Conservation (phyloP, 768 basidiomycete species). For the Lactarius tabidus region DNA sequence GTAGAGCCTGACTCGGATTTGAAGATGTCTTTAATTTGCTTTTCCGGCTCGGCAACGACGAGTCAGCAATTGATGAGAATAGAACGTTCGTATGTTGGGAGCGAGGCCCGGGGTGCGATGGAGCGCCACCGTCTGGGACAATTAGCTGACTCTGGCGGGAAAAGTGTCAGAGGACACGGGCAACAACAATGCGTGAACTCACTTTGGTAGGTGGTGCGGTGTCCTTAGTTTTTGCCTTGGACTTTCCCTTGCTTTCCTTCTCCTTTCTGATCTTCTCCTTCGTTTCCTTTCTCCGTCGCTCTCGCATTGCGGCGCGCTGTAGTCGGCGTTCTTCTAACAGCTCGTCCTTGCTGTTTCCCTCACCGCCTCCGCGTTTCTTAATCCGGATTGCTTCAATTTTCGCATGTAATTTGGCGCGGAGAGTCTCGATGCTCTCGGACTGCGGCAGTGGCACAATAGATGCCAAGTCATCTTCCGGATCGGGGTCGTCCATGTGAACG, state of each 20-base stretch:
- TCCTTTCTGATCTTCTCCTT: constrained; percentile 74
- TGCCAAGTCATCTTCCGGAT: constrained; percentile 33
- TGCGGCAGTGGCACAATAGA: constrained; percentile 58
- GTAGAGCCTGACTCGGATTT: constrained; percentile 82
- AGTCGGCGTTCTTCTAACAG: constrained; percentile 74
- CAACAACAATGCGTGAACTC: constrained; percentile 18
- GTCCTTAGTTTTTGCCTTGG: constrained; percentile 41
- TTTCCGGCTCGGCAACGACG: constrained; percentile 41
- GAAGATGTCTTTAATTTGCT: constrained; percentile 62
- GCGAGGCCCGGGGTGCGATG: constrained; percentile 26
- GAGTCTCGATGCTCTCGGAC: constrained; percentile 53
- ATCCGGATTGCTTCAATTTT: constrained; percentile 68
- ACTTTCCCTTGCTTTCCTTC: constrained; percentile 47
- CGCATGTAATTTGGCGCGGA: constrained; percentile 72
- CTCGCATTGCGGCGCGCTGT: constrained; percentile 78
- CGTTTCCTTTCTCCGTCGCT: constrained; percentile 80
- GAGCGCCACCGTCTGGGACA: constrained; percentile 49
- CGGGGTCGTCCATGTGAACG: constrained; percentile 30
- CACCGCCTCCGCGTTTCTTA: constrained; percentile 33
- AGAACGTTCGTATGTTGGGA: constrained; percentile 54
- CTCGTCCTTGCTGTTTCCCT: constrained; percentile 69
- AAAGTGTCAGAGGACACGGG: background rate
- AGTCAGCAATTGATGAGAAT: constrained; percentile 60
- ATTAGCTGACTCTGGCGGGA: constrained; percentile 59
- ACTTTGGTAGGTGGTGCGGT: constrained; percentile 55